Conservation (phyloP, 2,329 filamentous ascomycete genomes). For the Ascochyta clinopodiicola region DNA sequence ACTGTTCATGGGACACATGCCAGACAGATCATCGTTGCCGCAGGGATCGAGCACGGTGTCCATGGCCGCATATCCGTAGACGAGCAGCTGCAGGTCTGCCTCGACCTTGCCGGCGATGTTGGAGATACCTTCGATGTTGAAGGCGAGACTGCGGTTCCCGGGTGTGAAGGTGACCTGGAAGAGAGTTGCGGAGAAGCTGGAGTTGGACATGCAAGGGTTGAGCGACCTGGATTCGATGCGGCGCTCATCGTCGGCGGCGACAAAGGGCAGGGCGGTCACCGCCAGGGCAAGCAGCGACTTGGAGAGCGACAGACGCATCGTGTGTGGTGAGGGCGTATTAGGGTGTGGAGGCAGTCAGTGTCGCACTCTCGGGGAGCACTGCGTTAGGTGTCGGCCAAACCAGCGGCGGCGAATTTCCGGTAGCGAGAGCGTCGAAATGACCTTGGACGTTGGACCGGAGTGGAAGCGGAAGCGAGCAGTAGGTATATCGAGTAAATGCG, state of each 20-base stretch:
- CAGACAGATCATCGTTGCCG: conserved; percentile 65
- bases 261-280: conserved; percentile 53
- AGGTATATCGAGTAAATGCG: conserved; percentile 13
- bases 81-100: conserved; percentile 77
- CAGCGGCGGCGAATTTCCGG: conserved; percentile 37
- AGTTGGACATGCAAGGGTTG: conserved; percentile 83
- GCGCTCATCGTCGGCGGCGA: conserved; percentile 61
- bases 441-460: background rate
- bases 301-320: conserved; percentile 45
- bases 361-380: conserved; percentile 42
- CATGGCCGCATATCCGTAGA: conserved; percentile 81
- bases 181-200: conserved; percentile 84
- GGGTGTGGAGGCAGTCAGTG: conserved; percentile 20
- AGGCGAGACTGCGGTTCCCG: conserved; percentile 72
- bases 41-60: conserved; percentile 77
- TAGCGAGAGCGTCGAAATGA: conserved; percentile 15
- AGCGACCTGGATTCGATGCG: conserved; percentile 83
- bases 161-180: conserved; percentile 87
- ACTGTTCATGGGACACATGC: conserved; percentile 89
- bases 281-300: conserved; percentile 44
- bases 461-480: background rate
- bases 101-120: conserved; percentile 82
- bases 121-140: conserved; percentile 82
- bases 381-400: conserved; percentile 38
- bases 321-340: conserved; percentile 24